These are phyloP conservation scores for Astrothelium macrocarpum DNA, from an alignment of 495 filamentous ascomycete genomes.

Conservation along the genomic window DNA sequence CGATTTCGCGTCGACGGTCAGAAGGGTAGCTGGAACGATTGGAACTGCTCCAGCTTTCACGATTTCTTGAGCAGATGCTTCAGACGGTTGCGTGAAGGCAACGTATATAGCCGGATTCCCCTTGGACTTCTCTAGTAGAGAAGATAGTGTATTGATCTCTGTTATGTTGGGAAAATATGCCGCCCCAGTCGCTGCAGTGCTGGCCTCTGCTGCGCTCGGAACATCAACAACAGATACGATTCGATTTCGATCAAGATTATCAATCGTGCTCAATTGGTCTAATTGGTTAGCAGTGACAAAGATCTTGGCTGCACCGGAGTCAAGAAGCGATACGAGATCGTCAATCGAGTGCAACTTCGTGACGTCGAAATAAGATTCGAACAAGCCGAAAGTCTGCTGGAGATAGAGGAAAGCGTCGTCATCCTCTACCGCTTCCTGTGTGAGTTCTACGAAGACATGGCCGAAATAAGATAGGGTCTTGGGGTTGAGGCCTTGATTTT, in stretches of 20 bases:
- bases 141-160: neutral
- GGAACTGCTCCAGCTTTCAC: slow-evolving; percentile 55
- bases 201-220: neutral
- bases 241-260: slow-evolving; percentile 48
- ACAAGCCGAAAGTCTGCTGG: slow-evolving; percentile 52
- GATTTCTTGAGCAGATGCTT: slow-evolving; percentile 38
- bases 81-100: slow-evolving; percentile 40
- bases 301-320: slow-evolving; percentile 78
- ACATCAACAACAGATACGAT: slow-evolving; percentile 31
- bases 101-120: slow-evolving; percentile 38
- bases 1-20: slow-evolving; percentile 52
- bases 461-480: slow-evolving; percentile 72
- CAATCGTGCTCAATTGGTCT: slow-evolving; percentile 50
- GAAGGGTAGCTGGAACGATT: slow-evolving; percentile 57
- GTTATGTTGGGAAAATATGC: neutral
- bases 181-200: neutral
- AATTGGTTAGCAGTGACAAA: slow-evolving; percentile 53
- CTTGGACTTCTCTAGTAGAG: slow-evolving; percentile 37
- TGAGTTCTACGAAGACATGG: slow-evolving; percentile 60
- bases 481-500: slow-evolving; percentile 47
- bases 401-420: slow-evolving; percentile 59
- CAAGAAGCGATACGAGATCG: slow-evolving; percentile 69
- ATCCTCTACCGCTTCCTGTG: slow-evolving; percentile 37
- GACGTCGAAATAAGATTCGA: slow-evolving; percentile 67
- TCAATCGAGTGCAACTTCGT: slow-evolving; percentile 55